A percentile compares a stretch with the other conserved stretches of the same genome.
These are phyloP conservation scores for Globisporangium viniferum DNA, from an alignment of 352 stramenopile genomes.

Conservation along the genomic window DNA sequence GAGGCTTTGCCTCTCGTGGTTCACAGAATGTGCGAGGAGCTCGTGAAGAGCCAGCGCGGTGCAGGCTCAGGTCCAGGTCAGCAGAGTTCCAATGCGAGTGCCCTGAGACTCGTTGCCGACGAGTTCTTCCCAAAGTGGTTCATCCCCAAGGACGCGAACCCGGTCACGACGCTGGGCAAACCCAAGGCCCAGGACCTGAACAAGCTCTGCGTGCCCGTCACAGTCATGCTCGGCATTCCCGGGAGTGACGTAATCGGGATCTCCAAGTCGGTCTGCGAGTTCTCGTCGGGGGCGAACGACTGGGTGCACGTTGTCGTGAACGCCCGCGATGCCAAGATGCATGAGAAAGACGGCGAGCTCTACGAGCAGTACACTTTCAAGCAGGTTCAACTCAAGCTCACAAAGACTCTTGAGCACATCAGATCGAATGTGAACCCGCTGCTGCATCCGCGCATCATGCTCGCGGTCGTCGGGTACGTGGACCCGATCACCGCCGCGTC, in stretches of 20 bases:
- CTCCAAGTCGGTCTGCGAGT: constrained; percentile 36
- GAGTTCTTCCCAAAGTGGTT: constrained; percentile 53
- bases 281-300: constrained; percentile 39
- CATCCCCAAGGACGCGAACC: constrained; percentile 52
- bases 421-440: constrained; percentile 18
- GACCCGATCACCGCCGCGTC: constrained; percentile 45
- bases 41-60: constrained; percentile 18
- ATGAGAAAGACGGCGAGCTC: constrained; percentile 3
- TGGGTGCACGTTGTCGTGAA: constrained; percentile 46
- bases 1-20: constrained; percentile 15
- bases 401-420: constrained; percentile 19
- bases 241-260: constrained; percentile 46
- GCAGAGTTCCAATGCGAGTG: background rate
- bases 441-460: constrained; percentile 43
- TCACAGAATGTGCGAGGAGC: constrained; percentile 14
- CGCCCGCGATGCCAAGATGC: constrained; percentile 21
- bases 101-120: background rate
- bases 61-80: constrained; percentile 7
- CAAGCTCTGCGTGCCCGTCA: constrained; percentile 49
- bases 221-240: constrained; percentile 60
- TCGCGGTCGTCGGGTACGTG: constrained; percentile 54
- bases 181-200: constrained; percentile 17
- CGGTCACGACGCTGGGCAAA: constrained; percentile 34
- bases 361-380: constrained; percentile 27
- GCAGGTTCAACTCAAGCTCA: constrained; percentile 25